Percentiles rank a stretch among this genome's conserved stretches.
phyloP scores from a whole-genome alignment of 73 alveolate genomes.

The Stentor coeruleus region DNA sequence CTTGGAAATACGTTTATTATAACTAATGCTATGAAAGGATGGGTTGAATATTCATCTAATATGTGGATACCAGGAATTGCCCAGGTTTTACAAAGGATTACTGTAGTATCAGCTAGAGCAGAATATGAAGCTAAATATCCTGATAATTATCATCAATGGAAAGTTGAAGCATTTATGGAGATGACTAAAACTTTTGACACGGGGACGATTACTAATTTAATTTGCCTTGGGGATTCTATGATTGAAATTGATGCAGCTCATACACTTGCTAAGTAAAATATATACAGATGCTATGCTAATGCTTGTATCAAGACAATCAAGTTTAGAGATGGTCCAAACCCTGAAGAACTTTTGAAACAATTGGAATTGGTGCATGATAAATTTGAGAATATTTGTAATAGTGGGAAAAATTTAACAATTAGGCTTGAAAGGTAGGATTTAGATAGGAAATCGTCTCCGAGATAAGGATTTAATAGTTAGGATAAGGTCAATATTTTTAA shows the following conservation, averaged over 20 bases:
- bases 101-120: conserved; percentile 87
- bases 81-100: conserved; percentile 55
- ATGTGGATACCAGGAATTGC: conserved; percentile 68
- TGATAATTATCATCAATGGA: conserved; percentile 67
- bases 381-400: conserved; percentile 86
- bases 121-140: conserved; percentile 93
- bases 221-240: conserved; percentile 97
- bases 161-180: conserved; percentile 91
- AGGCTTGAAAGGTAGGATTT: conserved; percentile 79
- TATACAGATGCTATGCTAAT: conserved; percentile 30
- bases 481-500: background rate
- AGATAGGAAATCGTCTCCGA: background rate
- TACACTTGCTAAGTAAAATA: conserved; percentile 78
- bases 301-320: conserved; percentile 97
- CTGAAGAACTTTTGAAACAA: conserved; percentile 94
- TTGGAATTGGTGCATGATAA: conserved; percentile 86
- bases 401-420: conserved; percentile 91
- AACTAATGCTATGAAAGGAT: conserved; percentile 99
- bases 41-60: conserved; percentile 96
- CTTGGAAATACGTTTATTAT: conserved; percentile 85
- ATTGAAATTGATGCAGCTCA: conserved; percentile 99
- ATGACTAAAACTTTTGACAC: conserved; percentile 61
- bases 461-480: background rate
- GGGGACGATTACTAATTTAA: conserved; percentile 86
- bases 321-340: conserved; percentile 96